Evolutionary conservation across 306 rosid genomes (phyloP), one percentile per base, ranked within the genome.

Genomic region (Rosa chinensis): DNA sequence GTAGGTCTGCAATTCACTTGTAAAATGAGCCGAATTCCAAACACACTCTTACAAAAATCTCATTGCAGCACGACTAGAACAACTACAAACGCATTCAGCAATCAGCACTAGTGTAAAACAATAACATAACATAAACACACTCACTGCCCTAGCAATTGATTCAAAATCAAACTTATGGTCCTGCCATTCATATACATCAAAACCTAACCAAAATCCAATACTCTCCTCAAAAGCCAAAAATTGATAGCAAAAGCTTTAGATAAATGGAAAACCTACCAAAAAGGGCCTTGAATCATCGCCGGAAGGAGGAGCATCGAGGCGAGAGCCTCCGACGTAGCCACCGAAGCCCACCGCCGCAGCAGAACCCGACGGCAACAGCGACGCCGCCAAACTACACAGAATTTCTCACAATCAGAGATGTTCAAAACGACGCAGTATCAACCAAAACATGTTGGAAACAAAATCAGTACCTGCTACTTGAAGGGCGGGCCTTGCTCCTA

Each of bases 251-350:
- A 25, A 16, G 32, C 18, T 13, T 78, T 5, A 25, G 18, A 40
- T 18, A 75, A 82, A 5, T 0, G 32, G 20, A 61, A 74, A 61
- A 77, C 89, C 9, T 86, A 94, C 99, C 66, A 79, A 44, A 78
- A 84, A 84, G 17, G 93, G 74, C 13, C 72, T 75, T 12, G 95
- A 76, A 5, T 92, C 97, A 0, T 94, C 97, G 37, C 86, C 83
- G 13, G 95, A 77, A 56, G 81, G 43, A 48, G 97, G 66, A 84
- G 87, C 82, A 83, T 91, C 97, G 55, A 94, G 82, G 64, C 99
- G 92, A 4, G 97, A 90, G 55, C 92, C 89, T 2, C 99, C 99
- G 23, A 94, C 89, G 77, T 87, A 94, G 59, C 99, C 99, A 25
- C 97, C 99, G 79, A 94, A 94, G 74, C 99, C 97, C 6, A 81